Conservation (phyloP, 2,329 filamentous ascomycete genomes). For the Penicillium digitatum region DNA sequence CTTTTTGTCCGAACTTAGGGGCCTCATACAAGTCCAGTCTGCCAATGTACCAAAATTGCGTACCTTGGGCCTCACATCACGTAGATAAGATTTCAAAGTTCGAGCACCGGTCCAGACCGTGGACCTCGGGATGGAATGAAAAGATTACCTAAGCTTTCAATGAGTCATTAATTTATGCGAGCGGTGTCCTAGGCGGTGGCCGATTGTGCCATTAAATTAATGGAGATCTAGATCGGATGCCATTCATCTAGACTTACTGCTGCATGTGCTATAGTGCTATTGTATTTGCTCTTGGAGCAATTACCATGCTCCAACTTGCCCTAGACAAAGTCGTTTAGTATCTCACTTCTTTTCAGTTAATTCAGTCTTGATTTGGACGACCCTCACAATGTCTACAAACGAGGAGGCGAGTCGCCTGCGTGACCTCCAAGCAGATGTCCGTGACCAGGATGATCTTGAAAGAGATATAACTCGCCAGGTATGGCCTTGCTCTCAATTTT, state of each 20-base stretch:
- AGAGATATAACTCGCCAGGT: conserved; percentile 69
- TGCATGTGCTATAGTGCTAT: not conserved
- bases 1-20: not conserved
- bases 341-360: not conserved
- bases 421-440: conserved; percentile 64
- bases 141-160: not conserved
- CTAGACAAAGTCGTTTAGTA: not conserved
- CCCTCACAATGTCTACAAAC: conserved; percentile 7
- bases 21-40: not conserved
- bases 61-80: not conserved
- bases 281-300: not conserved
- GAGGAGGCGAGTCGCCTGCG: conserved; percentile 60
- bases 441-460: conserved; percentile 86
- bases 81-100: not conserved
- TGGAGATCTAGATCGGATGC: conserved; percentile 2
- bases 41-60: not conserved
- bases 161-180: not conserved
- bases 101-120: not conserved
- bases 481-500: not conserved
- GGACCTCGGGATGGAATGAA: not conserved
- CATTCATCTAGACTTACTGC: not conserved
- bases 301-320: not conserved
- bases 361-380: not conserved
- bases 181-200: conserved; percentile 16
- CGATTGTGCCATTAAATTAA: conserved; percentile 9